phyloP scores from a whole-genome alignment of 495 filamentous ascomycete genomes.

The Xylaria longipes region DNA sequence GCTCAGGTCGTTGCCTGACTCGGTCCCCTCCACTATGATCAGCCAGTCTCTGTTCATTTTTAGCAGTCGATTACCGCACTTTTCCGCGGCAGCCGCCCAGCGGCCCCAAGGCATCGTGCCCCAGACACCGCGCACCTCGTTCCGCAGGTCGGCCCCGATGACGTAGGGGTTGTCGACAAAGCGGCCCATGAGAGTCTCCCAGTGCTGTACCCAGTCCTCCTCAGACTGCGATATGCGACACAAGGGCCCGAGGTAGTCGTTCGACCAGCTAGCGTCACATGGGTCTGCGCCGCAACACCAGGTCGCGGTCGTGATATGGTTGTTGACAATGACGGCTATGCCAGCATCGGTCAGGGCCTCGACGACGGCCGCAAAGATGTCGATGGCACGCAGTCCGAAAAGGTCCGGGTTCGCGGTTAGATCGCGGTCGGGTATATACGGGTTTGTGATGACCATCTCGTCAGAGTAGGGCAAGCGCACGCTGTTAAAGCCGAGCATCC shows the following conservation, averaged over 20 bases:
- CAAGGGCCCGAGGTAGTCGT: slow-evolving; percentile 59
- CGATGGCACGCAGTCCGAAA: slow-evolving; percentile 55
- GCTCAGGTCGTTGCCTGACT: slow-evolving; percentile 63
- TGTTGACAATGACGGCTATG: slow-evolving; percentile 65
- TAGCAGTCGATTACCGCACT: slow-evolving; percentile 60
- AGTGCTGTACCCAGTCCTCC: slow-evolving; percentile 64
- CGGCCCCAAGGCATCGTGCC: slow-evolving; percentile 65
- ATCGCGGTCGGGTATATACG: slow-evolving; percentile 52
- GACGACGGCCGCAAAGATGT: slow-evolving; percentile 60
- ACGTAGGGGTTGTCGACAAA: slow-evolving; percentile 59
- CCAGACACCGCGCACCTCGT: slow-evolving; percentile 67
- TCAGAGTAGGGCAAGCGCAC: slow-evolving; percentile 67
- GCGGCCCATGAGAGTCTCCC: slow-evolving; percentile 62
- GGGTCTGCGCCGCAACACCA: slow-evolving; percentile 68
- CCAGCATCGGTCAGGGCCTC: slow-evolving; percentile 61
- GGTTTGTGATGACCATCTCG: slow-evolving; percentile 64
- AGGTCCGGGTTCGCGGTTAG: slow-evolving; percentile 62
- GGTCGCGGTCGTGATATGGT: slow-evolving; percentile 66
- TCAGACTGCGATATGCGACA: slow-evolving; percentile 63
- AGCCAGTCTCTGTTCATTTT: slow-evolving; percentile 64
- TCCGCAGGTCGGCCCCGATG: slow-evolving; percentile 64
- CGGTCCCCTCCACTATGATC: slow-evolving; percentile 66
- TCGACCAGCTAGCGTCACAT: slow-evolving; percentile 64
- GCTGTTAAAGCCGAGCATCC: slow-evolving; percentile 65
- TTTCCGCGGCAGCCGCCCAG: slow-evolving; percentile 65